These are phyloP conservation scores for Cordyceps tenuipes DNA, from an alignment of 2,329 filamentous ascomycete genomes.

Conservation along the genomic window DNA sequence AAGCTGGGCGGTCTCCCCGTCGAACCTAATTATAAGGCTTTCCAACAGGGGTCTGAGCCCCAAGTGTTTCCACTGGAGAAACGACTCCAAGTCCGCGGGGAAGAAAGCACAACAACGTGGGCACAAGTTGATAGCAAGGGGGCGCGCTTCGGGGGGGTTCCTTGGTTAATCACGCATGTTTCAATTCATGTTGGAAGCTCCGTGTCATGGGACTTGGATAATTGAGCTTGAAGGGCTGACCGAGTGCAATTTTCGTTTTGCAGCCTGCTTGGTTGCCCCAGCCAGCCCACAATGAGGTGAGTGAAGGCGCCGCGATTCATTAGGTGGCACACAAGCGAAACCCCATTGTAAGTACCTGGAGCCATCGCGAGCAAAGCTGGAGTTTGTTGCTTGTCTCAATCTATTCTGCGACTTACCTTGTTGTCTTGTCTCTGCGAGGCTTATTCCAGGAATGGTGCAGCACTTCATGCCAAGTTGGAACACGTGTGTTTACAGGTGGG, in stretches of 20 bases:
- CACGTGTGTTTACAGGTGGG: not conserved
- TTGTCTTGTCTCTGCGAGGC: not conserved
- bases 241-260: no score
- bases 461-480: not conserved
- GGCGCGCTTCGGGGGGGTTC: not conserved
- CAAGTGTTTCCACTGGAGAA: not conserved
- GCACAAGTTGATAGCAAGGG: not conserved
- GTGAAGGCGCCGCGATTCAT: not conserved
- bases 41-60: not conserved
- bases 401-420: not conserved
- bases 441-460: not conserved
- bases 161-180: conserved; percentile 6
- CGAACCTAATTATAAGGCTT: not conserved
- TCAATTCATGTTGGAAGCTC: conserved; percentile 2
- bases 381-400: not conserved
- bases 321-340: not conserved
- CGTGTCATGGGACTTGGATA: not conserved
- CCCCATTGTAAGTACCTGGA: not conserved
- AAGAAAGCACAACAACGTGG: not conserved
- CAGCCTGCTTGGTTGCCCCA: not conserved
- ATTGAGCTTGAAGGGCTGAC: not conserved
- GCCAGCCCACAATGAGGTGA: no score
- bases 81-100: not conserved
- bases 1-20: not conserved
- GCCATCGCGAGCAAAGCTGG: not conserved